Base-by-base conservation (phyloP, 2,329 filamentous ascomycete genomes). In the Penicillium expansum region DNA sequence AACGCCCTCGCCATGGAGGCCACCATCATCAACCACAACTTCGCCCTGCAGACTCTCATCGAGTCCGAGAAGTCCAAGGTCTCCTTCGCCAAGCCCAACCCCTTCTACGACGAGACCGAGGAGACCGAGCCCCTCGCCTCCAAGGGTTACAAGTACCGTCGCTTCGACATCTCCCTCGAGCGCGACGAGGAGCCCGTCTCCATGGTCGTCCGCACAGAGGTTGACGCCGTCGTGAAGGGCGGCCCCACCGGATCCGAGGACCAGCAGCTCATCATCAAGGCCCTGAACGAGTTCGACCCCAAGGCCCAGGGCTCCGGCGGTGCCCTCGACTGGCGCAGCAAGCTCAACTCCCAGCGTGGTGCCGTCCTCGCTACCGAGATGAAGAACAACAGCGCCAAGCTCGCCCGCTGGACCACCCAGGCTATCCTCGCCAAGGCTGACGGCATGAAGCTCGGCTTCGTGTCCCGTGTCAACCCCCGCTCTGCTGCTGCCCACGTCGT, bases 311-410 rank as follows among this genome's bases (percentile, higher is more conserved):
- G 94, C 67, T 91, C 90, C 65, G 94, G 94, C 66, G 92, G 93
- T 63, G 94, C 94, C 54, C 84, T 99, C 51, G 94, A 99, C 83
- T 99, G 94, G 94, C 86, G 94, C 74, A 89, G 87, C 66, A 99
- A 99, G 85, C 85, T 99, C 59, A 89, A 90, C 63, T 91, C 88
- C 68, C 92, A 97, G 81, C 89, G 94, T 70, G 94, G 94, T 86
- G 94, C 94, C 56, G 93, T 99, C 42, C 90, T 99, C 27, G 94
- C 94, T 20, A 99, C 94, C 13, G 94, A 99, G 82, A 99, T 99
- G 94, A 99, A 99, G 90, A 99, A 99, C 86, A 99, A 99, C 85
- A 92, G 87, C 73, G 96, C 91, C 89, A 99, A 99, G 83, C 87
- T 99, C 62, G 94, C 94, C 57, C 84, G 94, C 75, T 99, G 94